Conservation (phyloP, 2,329 filamentous ascomycete genomes). For the Lecanoromycetidae sp. region DNA sequence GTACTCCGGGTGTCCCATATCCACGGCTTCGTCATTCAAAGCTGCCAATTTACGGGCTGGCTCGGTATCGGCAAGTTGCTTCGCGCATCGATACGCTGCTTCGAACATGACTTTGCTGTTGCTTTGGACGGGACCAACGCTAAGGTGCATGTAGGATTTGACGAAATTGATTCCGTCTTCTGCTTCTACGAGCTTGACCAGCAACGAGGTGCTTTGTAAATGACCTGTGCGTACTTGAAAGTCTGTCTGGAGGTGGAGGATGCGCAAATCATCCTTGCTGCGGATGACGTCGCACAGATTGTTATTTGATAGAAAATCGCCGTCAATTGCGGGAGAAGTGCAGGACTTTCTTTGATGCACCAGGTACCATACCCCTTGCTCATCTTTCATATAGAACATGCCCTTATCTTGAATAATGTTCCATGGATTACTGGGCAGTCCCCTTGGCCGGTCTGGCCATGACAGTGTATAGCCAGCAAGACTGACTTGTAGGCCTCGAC, state of each 20-base stretch:
- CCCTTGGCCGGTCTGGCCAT: neutral
- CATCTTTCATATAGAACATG: constrained; percentile 2
- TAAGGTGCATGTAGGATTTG: constrained; percentile 6
- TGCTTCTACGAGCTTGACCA: neutral
- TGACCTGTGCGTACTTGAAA: neutral
- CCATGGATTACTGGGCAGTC: constrained; percentile 1
- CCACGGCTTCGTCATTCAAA: neutral
- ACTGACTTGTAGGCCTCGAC: neutral
- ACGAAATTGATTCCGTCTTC: neutral
- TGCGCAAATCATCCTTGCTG: neutral
- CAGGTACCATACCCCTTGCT: constrained; percentile 3
- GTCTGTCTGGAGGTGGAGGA: neutral
- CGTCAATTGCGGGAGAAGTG: neutral
- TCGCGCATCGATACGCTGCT: constrained; percentile 2
- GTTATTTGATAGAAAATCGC: neutral
- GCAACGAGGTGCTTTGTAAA: neutral
- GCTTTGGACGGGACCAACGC: neutral
- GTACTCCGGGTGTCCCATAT: neutral
- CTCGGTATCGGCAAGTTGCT: constrained; percentile 1
- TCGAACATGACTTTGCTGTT: neutral
- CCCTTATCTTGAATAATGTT: neutral
- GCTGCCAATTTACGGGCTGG: neutral
- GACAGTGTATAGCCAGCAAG: neutral
- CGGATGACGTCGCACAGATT: neutral
- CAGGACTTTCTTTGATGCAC: neutral